Evolutionary conservation across 2,329 filamentous ascomycete genomes (phyloP), one percentile per base, ranked within the genome.

Genomic region (Colletotrichum endophyticum): DNA sequence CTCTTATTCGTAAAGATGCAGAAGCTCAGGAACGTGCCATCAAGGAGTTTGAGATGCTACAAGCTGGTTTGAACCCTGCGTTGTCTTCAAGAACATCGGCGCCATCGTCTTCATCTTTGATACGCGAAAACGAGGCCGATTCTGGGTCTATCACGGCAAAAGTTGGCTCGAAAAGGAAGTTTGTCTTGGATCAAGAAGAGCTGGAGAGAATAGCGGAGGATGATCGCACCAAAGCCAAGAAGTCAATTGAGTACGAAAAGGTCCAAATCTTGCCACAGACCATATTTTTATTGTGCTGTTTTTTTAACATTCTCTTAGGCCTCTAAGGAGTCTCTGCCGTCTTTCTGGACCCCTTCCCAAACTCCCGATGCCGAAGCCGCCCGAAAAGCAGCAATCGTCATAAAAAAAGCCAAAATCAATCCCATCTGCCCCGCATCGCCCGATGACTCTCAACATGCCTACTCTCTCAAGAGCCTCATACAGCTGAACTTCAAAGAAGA

Each of bases 291-390:
- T 3, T 19, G 25, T 44, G 13, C 49, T 28, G 56, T 66, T 70
- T 68, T 70, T 67, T 75, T 69, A 66, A 78, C 64, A 28, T 15
- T 44, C 30, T 57, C 62, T 28, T 49, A 78, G 77, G 59, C 72
- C 61, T 75, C 67, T 12, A 78, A 75, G 53, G 64, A 71, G 59
- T 70, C 90, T 19, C 86, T 98, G 0, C 95, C 95, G 0, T 98
- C 95, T 1, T 99, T 99, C 86, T 99, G 96, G 97, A 94, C 96
- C 2, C 96, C 96, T 0, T 95, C 94, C 0, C 91, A 96, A 73
- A 98, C 95, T 1, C 95, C 95, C 15, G 84, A 85, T 56, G 83
- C 84, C 39, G 81, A 84, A 63, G 80, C 84, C 70, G 83, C 76
- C 36, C 72, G 76, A 30, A 56, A 67, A 59, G 72, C 72, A 19